Evolutionary conservation across 1,139 yeast genomes (phyloP).

Genomic region (Yarrowia galli): DNA sequence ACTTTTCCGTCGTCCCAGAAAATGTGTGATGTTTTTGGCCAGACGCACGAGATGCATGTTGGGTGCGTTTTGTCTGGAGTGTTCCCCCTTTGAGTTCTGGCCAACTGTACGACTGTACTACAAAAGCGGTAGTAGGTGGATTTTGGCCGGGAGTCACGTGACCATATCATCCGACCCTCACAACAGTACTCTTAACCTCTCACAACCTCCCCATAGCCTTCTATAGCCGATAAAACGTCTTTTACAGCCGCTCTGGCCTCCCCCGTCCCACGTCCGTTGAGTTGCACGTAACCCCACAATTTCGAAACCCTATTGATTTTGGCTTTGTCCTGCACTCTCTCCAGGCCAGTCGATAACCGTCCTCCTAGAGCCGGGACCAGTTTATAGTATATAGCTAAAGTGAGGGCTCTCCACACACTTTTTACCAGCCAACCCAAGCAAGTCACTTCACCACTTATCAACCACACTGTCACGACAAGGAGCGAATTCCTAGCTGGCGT

Average conservation of each 20-base stretch:
- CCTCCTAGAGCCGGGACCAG: slow-evolving; percentile 15
- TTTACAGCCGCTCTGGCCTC: no score
- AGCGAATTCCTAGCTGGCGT: slow-evolving; percentile 10
- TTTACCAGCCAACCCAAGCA: no score
- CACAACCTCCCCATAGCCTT: neutral
- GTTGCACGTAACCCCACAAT: slow-evolving; percentile 33
- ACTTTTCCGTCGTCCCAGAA: neutral
- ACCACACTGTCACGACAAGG: neutral
- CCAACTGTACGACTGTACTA: no score
- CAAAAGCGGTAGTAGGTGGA: neutral
- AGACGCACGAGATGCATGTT: no score
- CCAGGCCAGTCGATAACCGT: slow-evolving; percentile 35
- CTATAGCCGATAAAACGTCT: neutral
- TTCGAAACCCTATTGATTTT: neutral
- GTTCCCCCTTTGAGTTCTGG: no score
- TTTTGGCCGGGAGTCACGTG: neutral
- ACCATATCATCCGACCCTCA: neutral
- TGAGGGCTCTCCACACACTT: no score
- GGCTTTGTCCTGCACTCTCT: neutral
- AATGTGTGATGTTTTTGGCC: no score
- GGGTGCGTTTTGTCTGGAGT: neutral
- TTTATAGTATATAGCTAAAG: neutral
- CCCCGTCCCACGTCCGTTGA: neutral
- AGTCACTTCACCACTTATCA: neutral
- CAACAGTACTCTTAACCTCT: no score